A percentile compares a stretch with the other conserved stretches of the same genome.
Evolutionary conservation across 164 flowering plant genomes (phyloP).

Genomic region (Paratinospora sagittata): DNA sequence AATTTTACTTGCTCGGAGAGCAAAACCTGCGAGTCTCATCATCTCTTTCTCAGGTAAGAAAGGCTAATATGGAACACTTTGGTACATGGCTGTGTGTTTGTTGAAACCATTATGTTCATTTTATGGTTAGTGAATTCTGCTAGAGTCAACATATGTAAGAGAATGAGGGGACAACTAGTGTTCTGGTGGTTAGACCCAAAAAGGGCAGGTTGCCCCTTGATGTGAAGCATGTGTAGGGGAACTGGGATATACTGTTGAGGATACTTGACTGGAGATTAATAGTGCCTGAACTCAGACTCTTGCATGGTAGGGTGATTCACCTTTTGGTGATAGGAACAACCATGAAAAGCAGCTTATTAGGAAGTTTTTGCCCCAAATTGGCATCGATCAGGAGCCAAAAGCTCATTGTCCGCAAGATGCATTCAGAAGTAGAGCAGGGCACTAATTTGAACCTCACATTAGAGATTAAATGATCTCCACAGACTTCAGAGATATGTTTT

Average conservation of each 20-base stretch:
- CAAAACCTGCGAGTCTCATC: conserved; percentile 44
- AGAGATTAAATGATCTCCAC: no score
- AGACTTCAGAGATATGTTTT: not conserved
- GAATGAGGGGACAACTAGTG: not conserved
- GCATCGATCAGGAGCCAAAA: not conserved
- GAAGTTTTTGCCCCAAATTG: not conserved
- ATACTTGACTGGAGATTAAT: not conserved
- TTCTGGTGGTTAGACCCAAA: not conserved
- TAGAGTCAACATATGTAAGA: not conserved
- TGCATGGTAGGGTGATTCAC: not conserved
- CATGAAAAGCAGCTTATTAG: not conserved
- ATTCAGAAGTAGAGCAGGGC: not conserved
- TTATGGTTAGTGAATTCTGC: not conserved
- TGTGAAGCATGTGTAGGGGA: not conserved
- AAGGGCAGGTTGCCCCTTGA: not conserved
- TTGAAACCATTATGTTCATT: not conserved
- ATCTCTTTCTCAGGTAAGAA: conserved; percentile 5
- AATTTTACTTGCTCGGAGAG: conserved; percentile 73
- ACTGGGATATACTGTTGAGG: not conserved
- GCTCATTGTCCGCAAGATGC: not conserved
- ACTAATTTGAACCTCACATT: not conserved
- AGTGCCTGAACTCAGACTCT: not conserved
- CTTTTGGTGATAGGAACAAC: not conserved
- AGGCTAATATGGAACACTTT: not conserved
- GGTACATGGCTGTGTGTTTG: not conserved